Base-by-base conservation (phyloP, 2,329 filamentous ascomycete species). In the Alternaria triticimaculans region DNA sequence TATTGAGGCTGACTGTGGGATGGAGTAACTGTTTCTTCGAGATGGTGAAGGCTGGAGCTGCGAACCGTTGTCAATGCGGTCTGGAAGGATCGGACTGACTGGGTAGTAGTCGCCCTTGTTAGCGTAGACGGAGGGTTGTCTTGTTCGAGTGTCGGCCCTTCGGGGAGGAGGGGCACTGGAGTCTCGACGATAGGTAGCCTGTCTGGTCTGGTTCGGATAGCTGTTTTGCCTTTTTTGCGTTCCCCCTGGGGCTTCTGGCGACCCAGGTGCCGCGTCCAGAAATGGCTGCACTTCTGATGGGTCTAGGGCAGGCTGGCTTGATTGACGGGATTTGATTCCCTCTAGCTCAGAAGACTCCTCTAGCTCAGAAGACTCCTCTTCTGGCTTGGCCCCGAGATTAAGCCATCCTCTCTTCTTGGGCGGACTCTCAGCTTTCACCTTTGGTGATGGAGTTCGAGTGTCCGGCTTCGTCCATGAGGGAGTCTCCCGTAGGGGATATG, bases 141-240 rank as follows among this genome's bases (percentile, higher is more conserved):
- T 58, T 44, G 56, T 4, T 15, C 20, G 33, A n/a, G 41, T 28
- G n/a, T 53, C 30, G 5, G 14, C 65, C 37, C 69, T 70, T 54
- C 62, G 66, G 55, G 57, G 28, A 58, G 41, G 54, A 21, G 58
- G 6, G 43, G 50, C 14, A 26, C 20, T 25, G 18, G 26, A 21
- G 12, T 23, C 26, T 58, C 23, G 53, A 41, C 26, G 30, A 37
- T 53, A 21, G 44, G n/a, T 48, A 14, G 63, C 28, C 23, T 55
- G 37, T 70, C 58, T 58, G 60, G 62, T 63, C 51, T 61, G 56
- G 48, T 55, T 65, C 44, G 30, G 41, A 60, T 69, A 62, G 45
- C 56, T 61, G 65, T 65, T 74, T 69, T 71, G 64, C 61, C 69
- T 73, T 74, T 74, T 70, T 71, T 68, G 69, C 70, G 73, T 70